Percentiles rank a stretch among this genome's conserved stretches.
Evolutionary conservation across 805 yeast genomes (phyloP).

Genomic region (Brettanomyces bruxellensis): DNA sequence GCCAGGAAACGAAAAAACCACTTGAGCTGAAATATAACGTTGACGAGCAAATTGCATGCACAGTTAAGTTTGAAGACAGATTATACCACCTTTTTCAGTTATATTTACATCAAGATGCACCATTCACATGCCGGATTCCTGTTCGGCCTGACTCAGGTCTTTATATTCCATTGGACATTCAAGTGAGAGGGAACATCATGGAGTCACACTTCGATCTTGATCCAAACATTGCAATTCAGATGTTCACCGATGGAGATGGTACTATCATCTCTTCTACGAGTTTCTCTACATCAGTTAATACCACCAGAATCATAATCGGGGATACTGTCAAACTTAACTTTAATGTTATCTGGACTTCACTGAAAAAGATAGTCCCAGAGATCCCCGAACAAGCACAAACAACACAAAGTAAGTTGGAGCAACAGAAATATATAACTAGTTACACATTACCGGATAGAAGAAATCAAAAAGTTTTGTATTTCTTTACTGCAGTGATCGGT

Average conservation of each 20-base stretch:
- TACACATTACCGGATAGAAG: neutral
- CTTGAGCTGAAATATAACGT: constrained; percentile 44
- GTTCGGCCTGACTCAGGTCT: constrained; percentile 35
- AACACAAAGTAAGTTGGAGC: no score
- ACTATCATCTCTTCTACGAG: constrained; percentile 47
- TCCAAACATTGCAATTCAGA: constrained; percentile 41
- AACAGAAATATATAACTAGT: constrained; percentile 1
- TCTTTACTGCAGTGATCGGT: constrained; percentile 6
- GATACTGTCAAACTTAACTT: constrained; percentile 48
- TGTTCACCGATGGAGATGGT: constrained; percentile 23
- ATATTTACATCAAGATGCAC: constrained; percentile 70
- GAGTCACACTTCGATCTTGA: constrained; percentile 65
- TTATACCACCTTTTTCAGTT: constrained; percentile 65
- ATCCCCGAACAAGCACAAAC: neutral
- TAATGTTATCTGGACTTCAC: constrained; percentile 45
- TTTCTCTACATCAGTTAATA: constrained; percentile 52
- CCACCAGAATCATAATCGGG: constrained; percentile 58
- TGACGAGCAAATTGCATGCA: constrained; percentile 47
- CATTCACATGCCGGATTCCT: constrained; percentile 61
- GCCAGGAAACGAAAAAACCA: constrained; percentile 58
- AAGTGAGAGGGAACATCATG: constrained; percentile 57
- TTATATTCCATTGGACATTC: constrained; percentile 50
- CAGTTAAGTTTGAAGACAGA: constrained; percentile 54
- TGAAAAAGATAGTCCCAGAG: neutral
- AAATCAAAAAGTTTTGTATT: neutral